phyloP scores from a whole-genome alignment of 106 monocot species.

The Ottelia alismoides region DNA sequence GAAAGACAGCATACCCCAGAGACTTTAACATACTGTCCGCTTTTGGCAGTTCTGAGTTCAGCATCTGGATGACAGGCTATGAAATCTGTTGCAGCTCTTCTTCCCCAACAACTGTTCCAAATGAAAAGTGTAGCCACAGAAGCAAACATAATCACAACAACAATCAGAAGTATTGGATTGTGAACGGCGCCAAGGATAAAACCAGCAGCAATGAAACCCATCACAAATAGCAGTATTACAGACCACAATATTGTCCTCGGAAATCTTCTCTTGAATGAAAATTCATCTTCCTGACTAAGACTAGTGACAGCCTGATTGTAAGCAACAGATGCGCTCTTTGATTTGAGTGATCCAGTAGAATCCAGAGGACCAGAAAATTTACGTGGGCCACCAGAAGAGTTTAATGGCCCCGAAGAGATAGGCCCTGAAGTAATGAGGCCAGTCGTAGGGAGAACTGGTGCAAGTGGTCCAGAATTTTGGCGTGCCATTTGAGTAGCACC shows the following conservation, averaged over 20 bases:
- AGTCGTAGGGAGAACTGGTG: constrained; percentile 17
- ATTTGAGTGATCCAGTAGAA: constrained; percentile 17
- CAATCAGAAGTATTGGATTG: constrained; percentile 23
- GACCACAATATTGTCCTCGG: constrained; percentile 11
- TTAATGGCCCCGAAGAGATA: constrained; percentile 21
- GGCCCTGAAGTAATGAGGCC: constrained; percentile 28
- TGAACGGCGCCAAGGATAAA: constrained; percentile 23
- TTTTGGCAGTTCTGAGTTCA: constrained; percentile 21
- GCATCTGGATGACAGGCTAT: constrained; percentile 19
- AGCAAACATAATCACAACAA: constrained; percentile 18
- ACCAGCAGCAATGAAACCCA: constrained; percentile 24
- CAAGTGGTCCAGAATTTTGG: constrained; percentile 23
- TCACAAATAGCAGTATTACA: constrained; percentile 16
- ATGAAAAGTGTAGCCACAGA: constrained; percentile 18
- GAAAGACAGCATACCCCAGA: constrained; percentile 13
- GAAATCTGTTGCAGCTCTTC: constrained; percentile 12
- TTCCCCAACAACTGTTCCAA: constrained; percentile 25
- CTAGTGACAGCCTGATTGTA: constrained; percentile 25
- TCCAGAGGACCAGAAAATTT: constrained; percentile 21
- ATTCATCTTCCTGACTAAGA: constrained; percentile 22
- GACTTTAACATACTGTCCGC: constrained; percentile 24
- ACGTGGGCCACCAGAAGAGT: constrained; percentile 18
- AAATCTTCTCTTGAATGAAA: constrained; percentile 21
- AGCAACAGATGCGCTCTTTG: constrained; percentile 12
- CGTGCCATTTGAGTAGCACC: too few species aligned